phyloP scores from a whole-genome alignment of 148 eudicot species.

The Gaultheria prostrata region DNA sequence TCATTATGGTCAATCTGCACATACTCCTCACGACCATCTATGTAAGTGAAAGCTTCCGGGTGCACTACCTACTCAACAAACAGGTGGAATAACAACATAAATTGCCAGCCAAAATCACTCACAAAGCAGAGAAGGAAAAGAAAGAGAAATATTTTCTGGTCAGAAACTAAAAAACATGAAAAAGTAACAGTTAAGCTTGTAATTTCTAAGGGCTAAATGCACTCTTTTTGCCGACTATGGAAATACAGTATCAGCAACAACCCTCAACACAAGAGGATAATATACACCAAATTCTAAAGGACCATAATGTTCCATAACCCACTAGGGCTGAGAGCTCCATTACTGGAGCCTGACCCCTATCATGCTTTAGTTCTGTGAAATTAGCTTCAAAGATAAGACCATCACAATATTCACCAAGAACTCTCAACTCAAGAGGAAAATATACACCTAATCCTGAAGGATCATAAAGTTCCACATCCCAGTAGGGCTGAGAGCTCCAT shows the following conservation, averaged over 20 bases:
- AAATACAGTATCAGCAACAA: not conserved
- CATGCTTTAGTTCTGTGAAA: not conserved
- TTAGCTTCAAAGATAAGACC: not conserved
- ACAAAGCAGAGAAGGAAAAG: not conserved
- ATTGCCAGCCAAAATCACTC: not conserved
- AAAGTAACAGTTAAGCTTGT: not conserved
- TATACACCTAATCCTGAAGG: not conserved
- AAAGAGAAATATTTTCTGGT: slow-evolving; percentile 1
- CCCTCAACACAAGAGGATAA: not conserved
- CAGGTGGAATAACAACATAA: not conserved
- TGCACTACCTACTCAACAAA: slow-evolving; percentile 73
- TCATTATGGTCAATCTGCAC: slow-evolving; percentile 94
- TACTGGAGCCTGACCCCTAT: not conserved
- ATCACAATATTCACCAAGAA: not conserved
- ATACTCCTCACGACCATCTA: slow-evolving; percentile 87
- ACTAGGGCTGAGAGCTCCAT: not conserved
- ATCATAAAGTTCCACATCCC: not conserved
- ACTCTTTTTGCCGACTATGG: not conserved
- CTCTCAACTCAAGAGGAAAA: not conserved
- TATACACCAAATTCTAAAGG: not conserved
- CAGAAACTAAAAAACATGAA: not conserved
- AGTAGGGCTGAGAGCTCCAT: not conserved
- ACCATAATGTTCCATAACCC: not conserved
- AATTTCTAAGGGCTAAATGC: not conserved
- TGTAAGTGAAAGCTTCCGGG: slow-evolving; percentile 94